Percentiles rank a stretch among this genome's conserved stretches.
Evolutionary conservation across 2,329 filamentous ascomycete genomes (phyloP).

Genomic region (Colletotrichum ledebouriae): DNA sequence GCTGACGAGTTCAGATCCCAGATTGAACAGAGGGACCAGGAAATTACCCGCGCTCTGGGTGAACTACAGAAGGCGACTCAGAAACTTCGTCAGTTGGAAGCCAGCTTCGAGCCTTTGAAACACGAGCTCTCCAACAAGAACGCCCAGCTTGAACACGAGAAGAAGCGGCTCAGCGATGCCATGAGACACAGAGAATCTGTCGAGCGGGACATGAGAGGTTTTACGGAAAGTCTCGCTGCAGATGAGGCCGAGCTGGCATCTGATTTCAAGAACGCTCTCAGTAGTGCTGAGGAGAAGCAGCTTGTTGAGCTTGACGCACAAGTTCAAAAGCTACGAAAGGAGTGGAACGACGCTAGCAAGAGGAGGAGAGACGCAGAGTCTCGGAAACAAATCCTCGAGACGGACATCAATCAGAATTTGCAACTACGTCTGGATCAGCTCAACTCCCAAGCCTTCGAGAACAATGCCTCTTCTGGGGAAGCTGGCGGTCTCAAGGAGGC

Average conservation of each 20-base stretch:
- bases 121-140: constrained; percentile 82
- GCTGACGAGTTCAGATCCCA: constrained; percentile 76
- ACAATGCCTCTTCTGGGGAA: constrained; percentile 58
- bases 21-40: constrained; percentile 85
- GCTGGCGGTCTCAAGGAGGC: constrained; percentile 80
- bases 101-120: constrained; percentile 83
- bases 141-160: constrained; percentile 79
- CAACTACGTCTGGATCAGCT: constrained; percentile 90
- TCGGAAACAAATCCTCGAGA: constrained; percentile 85
- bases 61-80: constrained; percentile 88
- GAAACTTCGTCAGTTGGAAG: constrained; percentile 80
- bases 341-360: constrained; percentile 81
- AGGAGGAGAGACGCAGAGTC: constrained; percentile 82
- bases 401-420: constrained; percentile 90
- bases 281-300: constrained; percentile 83
- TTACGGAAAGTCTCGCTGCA: constrained; percentile 80
- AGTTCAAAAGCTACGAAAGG: constrained; percentile 80
- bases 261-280: constrained; percentile 93
- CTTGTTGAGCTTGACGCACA: constrained; percentile 78
- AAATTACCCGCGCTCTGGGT: constrained; percentile 88
- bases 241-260: constrained; percentile 85
- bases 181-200: constrained; percentile 74
- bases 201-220: constrained; percentile 79
- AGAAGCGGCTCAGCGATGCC: constrained; percentile 80
- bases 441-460: constrained; percentile 80